A percentile compares a stretch with the other conserved stretches of the same genome.
phyloP scores from a whole-genome alignment of 2,329 filamentous ascomycete genomes.

The Diaporthe citriasiana region DNA sequence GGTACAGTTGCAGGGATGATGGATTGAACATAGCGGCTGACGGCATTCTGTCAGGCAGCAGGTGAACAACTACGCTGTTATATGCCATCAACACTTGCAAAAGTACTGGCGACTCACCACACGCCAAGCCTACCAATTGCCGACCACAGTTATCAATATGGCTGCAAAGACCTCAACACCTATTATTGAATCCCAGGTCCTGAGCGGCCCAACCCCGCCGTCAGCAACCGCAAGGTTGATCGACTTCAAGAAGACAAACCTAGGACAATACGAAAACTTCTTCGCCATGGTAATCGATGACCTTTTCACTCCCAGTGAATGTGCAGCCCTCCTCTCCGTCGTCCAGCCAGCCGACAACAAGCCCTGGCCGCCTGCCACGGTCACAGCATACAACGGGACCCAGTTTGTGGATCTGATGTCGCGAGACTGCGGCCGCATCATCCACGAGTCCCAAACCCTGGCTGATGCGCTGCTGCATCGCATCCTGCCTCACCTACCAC shows the following conservation, averaged over 20 bases:
- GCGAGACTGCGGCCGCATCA: slow-evolving; percentile 7
- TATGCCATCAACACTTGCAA: neutral
- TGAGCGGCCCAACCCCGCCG: neutral
- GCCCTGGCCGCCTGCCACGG: slow-evolving; percentile 2
- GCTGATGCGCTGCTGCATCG: neutral
- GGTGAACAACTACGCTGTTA: neutral
- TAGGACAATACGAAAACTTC: slow-evolving; percentile 65
- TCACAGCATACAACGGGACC: neutral
- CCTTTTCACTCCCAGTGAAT: slow-evolving; percentile 57
- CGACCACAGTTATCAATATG: neutral
- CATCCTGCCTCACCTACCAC: neutral
- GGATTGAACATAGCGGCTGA: neutral
- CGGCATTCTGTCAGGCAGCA: neutral
- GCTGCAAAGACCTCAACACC: neutral
- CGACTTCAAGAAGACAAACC: slow-evolving; percentile 62
- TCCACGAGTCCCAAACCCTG: neutral
- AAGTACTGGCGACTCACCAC: neutral
- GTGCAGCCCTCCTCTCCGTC: slow-evolving; percentile 16
- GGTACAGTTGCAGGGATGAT: neutral
- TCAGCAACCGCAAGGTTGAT: slow-evolving; percentile 51
- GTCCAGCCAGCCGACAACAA: neutral
- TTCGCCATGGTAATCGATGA: slow-evolving; percentile 74
- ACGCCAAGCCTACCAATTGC: neutral
- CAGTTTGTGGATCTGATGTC: neutral
- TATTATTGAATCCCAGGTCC: neutral